Percentiles rank a stretch among this genome's conserved stretches.
These are phyloP conservation scores for Alternaria atra DNA, from an alignment of 2,329 filamentous ascomycete species.

Conservation along the genomic window DNA sequence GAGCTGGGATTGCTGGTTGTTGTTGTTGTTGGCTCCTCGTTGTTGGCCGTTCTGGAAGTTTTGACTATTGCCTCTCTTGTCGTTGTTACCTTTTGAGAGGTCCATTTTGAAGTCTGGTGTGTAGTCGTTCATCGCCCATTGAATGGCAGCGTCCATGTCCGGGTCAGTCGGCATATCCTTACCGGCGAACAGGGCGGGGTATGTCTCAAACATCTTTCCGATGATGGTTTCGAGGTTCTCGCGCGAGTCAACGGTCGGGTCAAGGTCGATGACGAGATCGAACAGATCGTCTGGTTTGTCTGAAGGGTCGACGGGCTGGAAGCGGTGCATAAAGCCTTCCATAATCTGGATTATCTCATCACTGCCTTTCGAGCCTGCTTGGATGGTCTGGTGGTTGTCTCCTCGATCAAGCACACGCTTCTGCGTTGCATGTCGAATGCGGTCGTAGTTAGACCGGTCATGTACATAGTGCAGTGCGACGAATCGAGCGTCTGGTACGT, in stretches of 20 bases:
- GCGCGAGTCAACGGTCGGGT: slow-evolving; percentile 79
- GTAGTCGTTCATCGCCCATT: slow-evolving; percentile 78
- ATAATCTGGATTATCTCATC: slow-evolving; percentile 87
- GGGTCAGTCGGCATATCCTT: slow-evolving; percentile 71
- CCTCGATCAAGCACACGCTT: slow-evolving; percentile 83
- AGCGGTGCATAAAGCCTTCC: slow-evolving; percentile 90
- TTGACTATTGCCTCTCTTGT: slow-evolving; percentile 43
- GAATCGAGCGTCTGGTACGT: slow-evolving; percentile 71
- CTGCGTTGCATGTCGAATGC: slow-evolving; percentile 77
- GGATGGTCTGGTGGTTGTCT: slow-evolving; percentile 98
- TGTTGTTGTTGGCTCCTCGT: slow-evolving; percentile 41
- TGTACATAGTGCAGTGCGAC: slow-evolving; percentile 92
- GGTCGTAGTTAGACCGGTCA: slow-evolving; percentile 70
- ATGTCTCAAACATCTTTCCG: slow-evolving; percentile 74
- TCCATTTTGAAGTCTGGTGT: slow-evolving; percentile 78
- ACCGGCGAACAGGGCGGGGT: slow-evolving; percentile 75
- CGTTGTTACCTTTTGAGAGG: slow-evolving; percentile 64
- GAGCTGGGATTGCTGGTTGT: slow-evolving; percentile 29
- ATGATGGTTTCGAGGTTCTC: slow-evolving; percentile 86
- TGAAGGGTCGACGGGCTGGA: slow-evolving; percentile 77
- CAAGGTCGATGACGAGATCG: slow-evolving; percentile 83
- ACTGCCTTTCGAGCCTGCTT: slow-evolving; percentile 75
- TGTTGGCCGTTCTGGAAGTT: slow-evolving; percentile 28
- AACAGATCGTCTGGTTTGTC: slow-evolving; percentile 80
- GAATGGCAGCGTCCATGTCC: slow-evolving; percentile 82